These are phyloP conservation scores for Saccharomycopsis babjevae DNA, from an alignment of 805 yeast genomes.

Conservation along the genomic window DNA sequence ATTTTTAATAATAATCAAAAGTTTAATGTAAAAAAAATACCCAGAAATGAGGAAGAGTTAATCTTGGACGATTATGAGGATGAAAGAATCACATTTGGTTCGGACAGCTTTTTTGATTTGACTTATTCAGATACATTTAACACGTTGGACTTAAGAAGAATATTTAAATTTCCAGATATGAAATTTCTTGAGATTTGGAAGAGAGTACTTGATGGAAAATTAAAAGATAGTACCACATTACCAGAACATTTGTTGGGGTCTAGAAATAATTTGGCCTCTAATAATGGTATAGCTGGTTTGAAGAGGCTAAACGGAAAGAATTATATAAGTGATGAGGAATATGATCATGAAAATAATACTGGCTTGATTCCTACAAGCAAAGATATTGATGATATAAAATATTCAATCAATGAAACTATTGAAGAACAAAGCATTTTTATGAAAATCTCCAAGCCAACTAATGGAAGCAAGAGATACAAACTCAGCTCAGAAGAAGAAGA, in stretches of 20 bases:
- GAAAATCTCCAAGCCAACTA: background rate
- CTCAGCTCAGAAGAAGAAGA: background rate
- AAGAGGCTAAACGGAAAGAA: background rate
- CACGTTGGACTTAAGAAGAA: background rate
- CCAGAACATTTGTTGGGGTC: background rate
- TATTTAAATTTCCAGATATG: background rate
- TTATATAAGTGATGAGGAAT: background rate
- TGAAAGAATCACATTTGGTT: background rate
- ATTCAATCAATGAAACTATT: background rate
- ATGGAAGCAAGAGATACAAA: background rate
- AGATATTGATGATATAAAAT: background rate
- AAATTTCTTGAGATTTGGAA: background rate
- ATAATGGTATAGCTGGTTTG: background rate
- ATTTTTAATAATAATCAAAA: background rate
- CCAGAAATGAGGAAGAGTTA: background rate
- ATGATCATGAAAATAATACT: background rate
- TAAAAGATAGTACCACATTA: background rate
- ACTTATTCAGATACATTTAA: background rate
- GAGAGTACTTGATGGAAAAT: background rate
- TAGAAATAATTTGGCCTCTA: background rate
- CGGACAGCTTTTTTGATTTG: background rate
- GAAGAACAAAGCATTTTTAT: background rate
- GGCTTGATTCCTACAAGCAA: background rate
- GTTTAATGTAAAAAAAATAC: background rate
- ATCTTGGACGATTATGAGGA: background rate